Evolutionary conservation across 2,329 filamentous ascomycete species (phyloP).

Genomic region (Beauveria caledonica): DNA sequence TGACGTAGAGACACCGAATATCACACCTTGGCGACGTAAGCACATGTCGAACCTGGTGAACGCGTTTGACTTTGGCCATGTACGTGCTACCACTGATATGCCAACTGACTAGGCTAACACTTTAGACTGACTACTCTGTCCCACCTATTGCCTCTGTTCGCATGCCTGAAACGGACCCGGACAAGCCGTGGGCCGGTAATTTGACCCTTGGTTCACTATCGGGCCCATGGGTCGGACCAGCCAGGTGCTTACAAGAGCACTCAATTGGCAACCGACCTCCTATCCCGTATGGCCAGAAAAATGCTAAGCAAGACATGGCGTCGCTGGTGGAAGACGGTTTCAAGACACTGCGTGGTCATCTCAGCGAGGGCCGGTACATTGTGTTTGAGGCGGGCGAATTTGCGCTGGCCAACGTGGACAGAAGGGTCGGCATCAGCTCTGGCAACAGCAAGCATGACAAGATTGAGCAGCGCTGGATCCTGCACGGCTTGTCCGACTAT

Average conservation of each 20-base stretch:
- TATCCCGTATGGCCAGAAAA: slow-evolving; percentile 36
- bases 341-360: slow-evolving; percentile 39
- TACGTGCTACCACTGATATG: background rate
- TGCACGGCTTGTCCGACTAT: slow-evolving; percentile 26
- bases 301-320: slow-evolving; percentile 21
- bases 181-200: slow-evolving; percentile 24
- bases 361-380: slow-evolving; percentile 46
- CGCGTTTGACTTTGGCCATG: slow-evolving; percentile 33
- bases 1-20: slow-evolving; percentile 19
- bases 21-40: slow-evolving; percentile 20
- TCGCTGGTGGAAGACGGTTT: slow-evolving; percentile 40
- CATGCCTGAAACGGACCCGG: slow-evolving; percentile 27
- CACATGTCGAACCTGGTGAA: slow-evolving; percentile 22
- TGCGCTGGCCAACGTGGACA: slow-evolving; percentile 29
- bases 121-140: slow-evolving; percentile 33
- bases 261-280: slow-evolving; percentile 14
- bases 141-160: slow-evolving; percentile 31
- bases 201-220: slow-evolving; percentile 17
- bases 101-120: background rate
- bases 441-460: slow-evolving; percentile 24
- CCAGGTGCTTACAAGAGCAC: slow-evolving; percentile 26
- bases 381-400: slow-evolving; percentile 36
- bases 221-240: slow-evolving; percentile 28
- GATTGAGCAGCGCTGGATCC: slow-evolving; percentile 39
- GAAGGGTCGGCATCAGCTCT: slow-evolving; percentile 11